Evolutionary conservation across 2,329 filamentous ascomycete species (phyloP), one percentile per base, ranked within the genome.

Genomic region (Colletotrichum sansevieriae): DNA sequence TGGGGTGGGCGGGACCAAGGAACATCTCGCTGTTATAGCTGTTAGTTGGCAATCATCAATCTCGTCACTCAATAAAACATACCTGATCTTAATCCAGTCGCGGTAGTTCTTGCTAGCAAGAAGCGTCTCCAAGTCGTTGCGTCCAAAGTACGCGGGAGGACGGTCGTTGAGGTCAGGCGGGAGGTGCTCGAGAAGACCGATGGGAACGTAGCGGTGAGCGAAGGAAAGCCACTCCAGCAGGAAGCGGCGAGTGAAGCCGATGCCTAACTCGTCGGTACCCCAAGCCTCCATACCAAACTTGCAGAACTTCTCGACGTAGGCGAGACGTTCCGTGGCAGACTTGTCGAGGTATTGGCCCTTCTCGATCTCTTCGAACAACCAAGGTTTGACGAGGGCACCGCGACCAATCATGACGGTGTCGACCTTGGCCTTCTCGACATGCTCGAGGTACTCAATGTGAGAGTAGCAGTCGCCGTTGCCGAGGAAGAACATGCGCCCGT

Each of bases 41-140:
- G 35, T 54, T 63, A 73, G 71, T 13, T 69, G 2, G 56, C 15
- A 9, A 41, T 35, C 54, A 60, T 18, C 57, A 44, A 9, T 2
- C 35, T 12, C 12, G 25, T 1, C 15, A 18, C 13, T 11, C 10
- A 5, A 20, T n/a, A 2, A 60, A 65, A 85, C 89, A 79, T 87
- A 96, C 94, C 91, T 97, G 75, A 99, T 97, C 84, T 97, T 98
- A 79, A 99, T 94, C 96, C 96, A 99, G 80, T 99, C 96, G 82
- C 91, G 92, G 82, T 97, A 98, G 80, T 98, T 94, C 71, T 89
- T 88, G 80, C 94, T 98, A 13, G 91, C 91, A 81, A 99, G 86
- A 72, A 99, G 82, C n/a, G 93, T 97, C 86, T 99, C 96, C 76
- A 99, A 80, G 62, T 99, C 96, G 79, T 96, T 91, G 67, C 96